These are phyloP conservation scores for Fusarium kyushuense DNA, from an alignment of 2,329 filamentous ascomycete species.

Conservation along the genomic window DNA sequence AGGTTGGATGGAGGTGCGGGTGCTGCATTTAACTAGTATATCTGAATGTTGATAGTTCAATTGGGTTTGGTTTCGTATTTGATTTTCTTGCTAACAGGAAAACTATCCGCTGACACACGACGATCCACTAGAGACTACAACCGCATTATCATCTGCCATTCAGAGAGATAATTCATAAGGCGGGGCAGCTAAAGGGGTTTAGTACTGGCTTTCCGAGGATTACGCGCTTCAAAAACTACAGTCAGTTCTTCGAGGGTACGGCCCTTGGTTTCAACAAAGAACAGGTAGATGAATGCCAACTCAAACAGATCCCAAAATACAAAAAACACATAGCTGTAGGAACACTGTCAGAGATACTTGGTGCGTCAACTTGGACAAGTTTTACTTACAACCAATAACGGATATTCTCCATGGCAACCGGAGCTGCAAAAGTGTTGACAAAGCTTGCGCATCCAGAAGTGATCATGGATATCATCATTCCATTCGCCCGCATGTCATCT, in stretches of 20 bases:
- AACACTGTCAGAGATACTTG: rapidly evolving
- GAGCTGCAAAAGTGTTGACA: constrained; percentile 39
- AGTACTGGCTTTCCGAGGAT: constrained; percentile 15
- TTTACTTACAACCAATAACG: constrained; percentile 21
- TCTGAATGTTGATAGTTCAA: too few relatives aligned
- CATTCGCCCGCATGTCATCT: constrained; percentile 41
- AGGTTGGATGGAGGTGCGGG: too few relatives aligned
- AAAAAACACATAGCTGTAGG: constrained; percentile 10
- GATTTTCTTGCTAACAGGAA: too few relatives aligned
- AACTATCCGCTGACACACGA: too few relatives aligned
- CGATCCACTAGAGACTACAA: too few relatives aligned
- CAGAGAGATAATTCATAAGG: too few relatives aligned
- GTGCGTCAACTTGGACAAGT: rapidly evolving
- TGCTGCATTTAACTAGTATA: too few relatives aligned
- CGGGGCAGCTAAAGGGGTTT: rapidly evolving
- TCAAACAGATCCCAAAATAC: constrained; percentile 24
- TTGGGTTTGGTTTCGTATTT: too few relatives aligned
- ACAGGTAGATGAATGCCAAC: constrained; percentile 3
- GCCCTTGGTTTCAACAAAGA: constrained; percentile 17
- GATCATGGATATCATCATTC: constrained; percentile 36
- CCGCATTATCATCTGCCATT: too few relatives aligned
- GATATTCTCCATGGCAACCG: constrained; percentile 38
- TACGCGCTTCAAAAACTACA: not conserved
- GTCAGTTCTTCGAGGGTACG: not conserved
- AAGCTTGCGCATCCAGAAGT: constrained; percentile 27